Base-by-base conservation (phyloP, 352 stramenopile species). In the Phytopythium boreale region DNA sequence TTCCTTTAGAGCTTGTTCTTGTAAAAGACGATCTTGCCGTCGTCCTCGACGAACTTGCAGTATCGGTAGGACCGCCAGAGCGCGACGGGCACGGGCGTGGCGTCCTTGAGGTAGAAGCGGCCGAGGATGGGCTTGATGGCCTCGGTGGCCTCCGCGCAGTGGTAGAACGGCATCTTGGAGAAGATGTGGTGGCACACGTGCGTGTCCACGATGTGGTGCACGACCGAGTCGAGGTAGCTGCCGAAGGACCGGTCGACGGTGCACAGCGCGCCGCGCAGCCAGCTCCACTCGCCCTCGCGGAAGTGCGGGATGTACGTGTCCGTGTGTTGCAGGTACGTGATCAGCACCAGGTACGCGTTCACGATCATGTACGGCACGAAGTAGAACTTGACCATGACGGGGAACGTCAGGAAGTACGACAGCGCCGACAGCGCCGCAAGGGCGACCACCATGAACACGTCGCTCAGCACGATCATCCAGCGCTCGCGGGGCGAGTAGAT, bases 101-200 rank as follows among this genome's bases (percentile, higher is more conserved):
- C 72, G 72, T 99, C 95, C 71, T 98, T 98, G 12, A 99, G 80
- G 72, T 99, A 98, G 75, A 98, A 98, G 70, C 97, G 96, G 69
- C 93, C 94, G 49, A 99, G 77, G 56, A 95, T 83, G 11, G 83
- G 92, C 77, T 97, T 96, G 61, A 99, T 88, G 52, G 92, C 88
- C 46, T 93, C 75, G 11, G 97, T 99, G 14, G 97, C 97, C 63
- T 99, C 94, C 59, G 95, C 71, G 12, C 96, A 97, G 78, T 99
- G 95, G 88, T 99, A 99, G 75, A 98, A 99, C 19, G 97, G 97
- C 92, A 99, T 98, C 82, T 99, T 98, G 73, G 96, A 98, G 77
- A 99, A 99, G 56, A 99, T 90, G 78, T 99, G 97, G 80, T 99
- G 97, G 58, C 84, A 92, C 59, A 99, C 96, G 80, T 99, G 97